A percentile compares a stretch with the other conserved stretches of the same genome.
Conservation (phyloP, 1,284 basidiomycete genomes). For the Tylopilus sp. region DNA sequence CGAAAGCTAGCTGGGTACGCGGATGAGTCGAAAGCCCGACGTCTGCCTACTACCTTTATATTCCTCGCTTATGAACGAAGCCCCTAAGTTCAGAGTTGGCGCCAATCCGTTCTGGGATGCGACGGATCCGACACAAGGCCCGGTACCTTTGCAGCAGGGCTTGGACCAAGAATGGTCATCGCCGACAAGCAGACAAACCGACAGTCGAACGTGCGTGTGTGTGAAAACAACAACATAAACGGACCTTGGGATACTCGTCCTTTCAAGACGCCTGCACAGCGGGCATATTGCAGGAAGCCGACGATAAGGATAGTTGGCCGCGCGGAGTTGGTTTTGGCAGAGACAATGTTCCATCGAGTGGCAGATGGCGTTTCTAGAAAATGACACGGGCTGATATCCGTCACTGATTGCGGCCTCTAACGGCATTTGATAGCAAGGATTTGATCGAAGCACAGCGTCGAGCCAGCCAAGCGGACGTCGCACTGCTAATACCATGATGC, state of each 20-base stretch:
- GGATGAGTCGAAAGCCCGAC: background rate
- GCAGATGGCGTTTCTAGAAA: background rate
- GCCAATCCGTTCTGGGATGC: background rate
- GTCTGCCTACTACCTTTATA: constrained; percentile 12
- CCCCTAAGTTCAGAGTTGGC: background rate
- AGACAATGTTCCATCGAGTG: background rate
- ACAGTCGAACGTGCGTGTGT: background rate
- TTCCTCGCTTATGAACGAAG: too few relatives aligned
- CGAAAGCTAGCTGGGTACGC: background rate
- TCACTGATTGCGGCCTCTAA: too few relatives aligned
- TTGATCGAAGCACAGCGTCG: background rate
- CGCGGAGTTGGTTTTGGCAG: background rate
- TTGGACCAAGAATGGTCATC: too few relatives aligned
- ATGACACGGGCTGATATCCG: background rate
- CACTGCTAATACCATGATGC: background rate
- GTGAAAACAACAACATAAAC: background rate
- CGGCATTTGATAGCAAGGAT: background rate
- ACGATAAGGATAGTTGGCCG: background rate
- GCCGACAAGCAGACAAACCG: too few relatives aligned
- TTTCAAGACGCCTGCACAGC: background rate
- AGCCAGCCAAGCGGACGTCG: background rate
- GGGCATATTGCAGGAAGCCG: constrained; percentile 2
- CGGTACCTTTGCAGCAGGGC: background rate
- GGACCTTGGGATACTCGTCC: background rate
- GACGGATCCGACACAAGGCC: background rate